phyloP scores from a whole-genome alignment of 768 basidiomycete genomes.

The Podaxis sp. region DNA sequence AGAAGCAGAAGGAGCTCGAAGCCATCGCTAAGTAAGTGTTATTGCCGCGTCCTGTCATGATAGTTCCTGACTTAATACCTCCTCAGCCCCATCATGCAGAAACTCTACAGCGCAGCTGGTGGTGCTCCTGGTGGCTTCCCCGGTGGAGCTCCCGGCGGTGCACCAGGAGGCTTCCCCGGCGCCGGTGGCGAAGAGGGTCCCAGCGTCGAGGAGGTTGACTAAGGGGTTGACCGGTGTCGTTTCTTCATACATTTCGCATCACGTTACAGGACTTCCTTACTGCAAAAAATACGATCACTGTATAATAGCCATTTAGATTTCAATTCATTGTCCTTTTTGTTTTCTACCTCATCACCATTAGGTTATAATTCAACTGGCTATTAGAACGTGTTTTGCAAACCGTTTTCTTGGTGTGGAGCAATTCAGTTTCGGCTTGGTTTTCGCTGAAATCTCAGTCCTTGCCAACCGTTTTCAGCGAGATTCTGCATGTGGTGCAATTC shows the following conservation, averaged over 20 bases:
- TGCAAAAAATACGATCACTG: constrained; percentile 24
- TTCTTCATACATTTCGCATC: constrained; percentile 19
- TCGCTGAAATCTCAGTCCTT: too few species aligned
- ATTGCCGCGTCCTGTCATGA: neutral
- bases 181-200: constrained; percentile 78
- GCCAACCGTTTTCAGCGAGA: too few species aligned
- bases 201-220: constrained; percentile 90
- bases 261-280: constrained; percentile 17
- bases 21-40: constrained; percentile 59
- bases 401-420: too few species aligned
- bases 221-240: constrained; percentile 27
- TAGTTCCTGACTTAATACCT: constrained; percentile 11
- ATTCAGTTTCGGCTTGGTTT: too few species aligned
- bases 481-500: too few species aligned
- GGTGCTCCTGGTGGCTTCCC: constrained; percentile 65
- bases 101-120: constrained; percentile 76
- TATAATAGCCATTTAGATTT: constrained; percentile 16
- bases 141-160: constrained; percentile 58
- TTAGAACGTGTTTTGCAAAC: too few species aligned
- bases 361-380: too few species aligned
- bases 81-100: constrained; percentile 56
- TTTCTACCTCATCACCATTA: neutral
- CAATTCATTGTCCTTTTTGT: constrained; percentile 8
- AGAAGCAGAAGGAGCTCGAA: constrained; percentile 93
- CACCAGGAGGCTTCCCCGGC: constrained; percentile 64